Conservation (phyloP, 345 rosid species). For the Bruguiera parviflora region DNA sequence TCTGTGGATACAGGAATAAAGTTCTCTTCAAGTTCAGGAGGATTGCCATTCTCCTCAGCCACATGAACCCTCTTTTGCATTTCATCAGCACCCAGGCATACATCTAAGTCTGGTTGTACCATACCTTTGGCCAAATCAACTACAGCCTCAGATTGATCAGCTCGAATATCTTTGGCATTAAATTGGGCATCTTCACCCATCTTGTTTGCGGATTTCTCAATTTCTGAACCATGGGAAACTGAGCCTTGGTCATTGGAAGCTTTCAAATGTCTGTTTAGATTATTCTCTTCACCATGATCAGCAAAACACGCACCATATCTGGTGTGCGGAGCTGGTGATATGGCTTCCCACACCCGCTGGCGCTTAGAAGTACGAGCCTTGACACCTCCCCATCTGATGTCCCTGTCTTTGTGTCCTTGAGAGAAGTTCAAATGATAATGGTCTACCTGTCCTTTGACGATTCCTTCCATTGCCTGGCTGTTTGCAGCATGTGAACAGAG, state of each 20-base stretch:
- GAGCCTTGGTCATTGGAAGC: conserved; percentile 24
- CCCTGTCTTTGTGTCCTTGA: conserved; percentile 43
- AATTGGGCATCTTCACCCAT: conserved; percentile 17
- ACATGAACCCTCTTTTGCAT: conserved; percentile 25
- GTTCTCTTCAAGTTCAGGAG: conserved; percentile 43
- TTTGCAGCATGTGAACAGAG: conserved; percentile 35
- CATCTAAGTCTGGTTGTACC: conserved; percentile 17
- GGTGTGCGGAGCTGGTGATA: conserved; percentile 29
- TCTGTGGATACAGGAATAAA: conserved; percentile 40
- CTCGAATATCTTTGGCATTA: conserved; percentile 22
- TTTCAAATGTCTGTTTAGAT: conserved; percentile 30
- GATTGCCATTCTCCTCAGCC: conserved; percentile 25
- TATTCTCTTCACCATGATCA: conserved; percentile 30
- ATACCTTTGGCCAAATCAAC: conserved; percentile 34
- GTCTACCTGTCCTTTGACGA: conserved; percentile 32
- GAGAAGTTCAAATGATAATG: conserved; percentile 33
- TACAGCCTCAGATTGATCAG: conserved; percentile 24
- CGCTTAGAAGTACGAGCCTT: conserved; percentile 77
- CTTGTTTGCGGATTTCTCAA: conserved; percentile 17
- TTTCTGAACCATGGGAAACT: conserved; percentile 18
- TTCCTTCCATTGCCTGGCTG: conserved; percentile 21
- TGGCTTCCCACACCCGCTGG: conserved; percentile 48
- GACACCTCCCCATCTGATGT: conserved; percentile 82
- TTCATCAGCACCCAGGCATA: conserved; percentile 28
- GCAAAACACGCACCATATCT: conserved; percentile 22